Percentiles rank a stretch among this genome's conserved stretches.
Evolutionary conservation across 495 filamentous ascomycete genomes (phyloP).

Genomic region (Aspergillus avenaceus): DNA sequence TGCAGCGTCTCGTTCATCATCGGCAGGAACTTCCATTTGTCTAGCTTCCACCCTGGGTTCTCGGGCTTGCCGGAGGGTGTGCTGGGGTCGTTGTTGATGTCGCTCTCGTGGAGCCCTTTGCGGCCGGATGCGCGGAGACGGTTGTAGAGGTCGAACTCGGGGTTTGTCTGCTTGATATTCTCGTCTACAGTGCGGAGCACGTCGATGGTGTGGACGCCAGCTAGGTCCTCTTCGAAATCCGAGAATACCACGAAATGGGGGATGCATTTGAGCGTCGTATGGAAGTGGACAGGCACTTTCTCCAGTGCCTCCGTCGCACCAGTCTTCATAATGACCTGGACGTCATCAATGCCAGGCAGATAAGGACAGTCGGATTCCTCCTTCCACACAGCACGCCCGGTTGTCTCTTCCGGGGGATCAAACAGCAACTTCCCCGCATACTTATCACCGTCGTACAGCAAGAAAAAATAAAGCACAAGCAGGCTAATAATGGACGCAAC

Average conservation of each 20-base stretch:
- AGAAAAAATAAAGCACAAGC: too few relatives aligned
- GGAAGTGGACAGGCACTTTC: slow-evolving; percentile 41
- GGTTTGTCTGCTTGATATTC: slow-evolving; percentile 23
- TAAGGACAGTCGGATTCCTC: slow-evolving; percentile 20
- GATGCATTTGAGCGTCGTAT: slow-evolving; percentile 43
- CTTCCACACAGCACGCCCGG: too few relatives aligned
- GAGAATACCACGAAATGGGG: slow-evolving; percentile 45
- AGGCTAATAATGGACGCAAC: too few relatives aligned
- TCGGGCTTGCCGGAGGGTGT: slow-evolving; percentile 29
- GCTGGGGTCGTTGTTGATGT: slow-evolving; percentile 28
- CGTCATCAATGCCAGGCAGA: slow-evolving; percentile 30
- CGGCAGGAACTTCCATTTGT: slow-evolving; percentile 70
- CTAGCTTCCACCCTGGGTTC: slow-evolving; percentile 57
- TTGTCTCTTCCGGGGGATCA: too few relatives aligned
- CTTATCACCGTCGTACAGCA: too few relatives aligned
- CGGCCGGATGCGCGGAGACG: slow-evolving; percentile 33
- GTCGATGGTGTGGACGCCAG: slow-evolving; percentile 33
- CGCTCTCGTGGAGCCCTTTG: slow-evolving; percentile 23
- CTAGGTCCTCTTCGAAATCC: slow-evolving; percentile 45
- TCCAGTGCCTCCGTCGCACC: slow-evolving; percentile 41
- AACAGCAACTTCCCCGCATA: too few relatives aligned
- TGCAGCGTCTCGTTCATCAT: slow-evolving; percentile 57
- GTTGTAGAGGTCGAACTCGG: slow-evolving; percentile 44
- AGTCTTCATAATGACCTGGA: slow-evolving; percentile 45
- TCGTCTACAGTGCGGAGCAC: slow-evolving; percentile 38